Evolutionary conservation across 805 yeast species (phyloP), one percentile per base, ranked within the genome.

Genomic region (Monosporozyma unispora): DNA sequence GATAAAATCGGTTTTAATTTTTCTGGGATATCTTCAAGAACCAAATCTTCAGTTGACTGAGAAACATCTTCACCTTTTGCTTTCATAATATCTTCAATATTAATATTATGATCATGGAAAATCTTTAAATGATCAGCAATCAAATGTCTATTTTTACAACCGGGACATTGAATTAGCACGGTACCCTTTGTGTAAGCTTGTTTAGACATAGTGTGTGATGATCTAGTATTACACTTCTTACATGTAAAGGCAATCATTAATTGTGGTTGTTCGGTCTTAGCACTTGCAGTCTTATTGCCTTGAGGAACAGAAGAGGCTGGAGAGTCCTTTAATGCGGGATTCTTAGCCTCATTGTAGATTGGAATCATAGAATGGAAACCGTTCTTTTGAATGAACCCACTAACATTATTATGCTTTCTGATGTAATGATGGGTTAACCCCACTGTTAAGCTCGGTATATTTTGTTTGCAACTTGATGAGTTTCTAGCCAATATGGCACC

Each of bases 211-310:
- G 83, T 76, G 61, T 91, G 98, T 3, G 89, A 80, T 0, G 96
- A 88, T 49, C 97, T 72, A 2, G 84, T 78, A 44, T 79, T 75
- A 68, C 98, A 91, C 55, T 80, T 79, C 63, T 89, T 91, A 69
- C 98, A 91, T 0, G 96, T 91, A 69, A 91, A 90, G 0, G 96
- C 91, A 21, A 91, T 76, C 84, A 88, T 84, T 54, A 87, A 71
- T 64, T 82, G 79, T 2, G 95, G 96, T 53, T 83, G 80, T 48
- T 85, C 93, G 19, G 78, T 51, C 18, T 39, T 39, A 10, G 16
- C 16, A 22, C 18, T 22, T 2, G 28, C 43, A 18, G 16, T 22
- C 21, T 35, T 59, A 37, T 18, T 37, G 10, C 11, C 40, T 19
- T 18, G 21, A 18, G 40, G 21, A 10, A 19, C 5, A 37, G 40